phyloP scores from a whole-genome alignment of 257 asterid genomes.

The Ilex asprella region DNA sequence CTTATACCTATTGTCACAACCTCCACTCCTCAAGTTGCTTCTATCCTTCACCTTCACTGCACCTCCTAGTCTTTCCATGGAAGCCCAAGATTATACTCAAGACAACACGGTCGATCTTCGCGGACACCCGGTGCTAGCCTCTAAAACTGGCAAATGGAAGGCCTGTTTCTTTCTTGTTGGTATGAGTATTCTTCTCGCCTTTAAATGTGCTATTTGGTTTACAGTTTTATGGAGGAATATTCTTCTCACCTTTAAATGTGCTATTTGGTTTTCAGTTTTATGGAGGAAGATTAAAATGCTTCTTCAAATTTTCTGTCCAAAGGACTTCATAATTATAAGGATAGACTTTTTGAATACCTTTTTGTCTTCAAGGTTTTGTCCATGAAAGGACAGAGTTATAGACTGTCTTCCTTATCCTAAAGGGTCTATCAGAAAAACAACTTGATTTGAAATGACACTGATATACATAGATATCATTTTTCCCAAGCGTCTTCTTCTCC shows the following conservation, averaged over 20 bases:
- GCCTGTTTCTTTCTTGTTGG: constrained; percentile 86
- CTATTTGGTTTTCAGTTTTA: too few species aligned
- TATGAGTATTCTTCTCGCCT: constrained; percentile 11
- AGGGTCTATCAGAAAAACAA: too few species aligned
- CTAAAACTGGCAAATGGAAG: constrained; percentile 81
- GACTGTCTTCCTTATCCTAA: background rate
- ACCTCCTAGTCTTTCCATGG: constrained; percentile 28
- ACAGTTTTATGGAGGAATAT: background rate
- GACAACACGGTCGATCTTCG: constrained; percentile 82
- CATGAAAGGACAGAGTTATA: too few species aligned
- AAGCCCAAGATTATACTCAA: constrained; percentile 53
- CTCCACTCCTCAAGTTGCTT: constrained; percentile 15
- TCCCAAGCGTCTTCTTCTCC: too few species aligned
- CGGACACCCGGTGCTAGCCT: constrained; percentile 58
- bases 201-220: background rate
- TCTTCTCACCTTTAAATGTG: background rate
- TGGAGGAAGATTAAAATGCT: too few species aligned
- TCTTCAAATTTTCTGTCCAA: too few species aligned
- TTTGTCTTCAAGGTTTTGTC: too few species aligned
- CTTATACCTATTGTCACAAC: constrained; percentile 16
- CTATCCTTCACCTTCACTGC: background rate
- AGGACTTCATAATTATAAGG: too few species aligned
- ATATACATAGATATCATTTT: too few species aligned
- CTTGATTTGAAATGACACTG: too few species aligned
- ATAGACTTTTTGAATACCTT: too few species aligned